phyloP scores from a whole-genome alignment of 1,284 basidiomycete species.

The Dichomitus squalens region DNA sequence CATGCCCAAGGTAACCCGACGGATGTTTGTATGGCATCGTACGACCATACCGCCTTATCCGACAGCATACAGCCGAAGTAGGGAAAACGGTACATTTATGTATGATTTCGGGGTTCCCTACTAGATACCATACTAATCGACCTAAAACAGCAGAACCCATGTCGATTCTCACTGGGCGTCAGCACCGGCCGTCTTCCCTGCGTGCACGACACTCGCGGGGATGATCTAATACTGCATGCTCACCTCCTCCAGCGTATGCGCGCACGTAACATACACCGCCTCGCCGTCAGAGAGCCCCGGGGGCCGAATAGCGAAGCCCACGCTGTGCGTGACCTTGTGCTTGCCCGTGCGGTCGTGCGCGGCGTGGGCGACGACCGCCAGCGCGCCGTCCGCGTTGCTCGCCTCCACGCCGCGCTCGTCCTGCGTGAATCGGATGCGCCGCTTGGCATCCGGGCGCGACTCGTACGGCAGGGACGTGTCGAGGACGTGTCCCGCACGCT shows the following conservation, averaged over 20 bases:
- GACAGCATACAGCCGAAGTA: no score
- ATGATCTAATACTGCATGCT: no score
- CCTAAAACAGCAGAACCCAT: no score
- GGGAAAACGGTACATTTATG: no score
- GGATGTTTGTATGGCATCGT: no score
- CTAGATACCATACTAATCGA: no score
- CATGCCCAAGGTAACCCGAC: no score
- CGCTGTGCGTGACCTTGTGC: constrained; percentile 58
- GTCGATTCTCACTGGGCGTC: no score
- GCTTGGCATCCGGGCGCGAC: constrained; percentile 40
- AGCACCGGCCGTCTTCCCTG: no score
- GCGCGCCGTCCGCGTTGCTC: constrained; percentile 40
- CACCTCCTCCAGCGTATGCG: constrained; percentile 70
- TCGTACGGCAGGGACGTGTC: constrained; percentile 52
- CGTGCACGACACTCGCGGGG: no score
- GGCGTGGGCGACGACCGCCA: constrained; percentile 63
- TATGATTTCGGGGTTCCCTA: no score
- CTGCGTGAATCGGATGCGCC: constrained; percentile 35
- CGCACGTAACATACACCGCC: constrained; percentile 59
- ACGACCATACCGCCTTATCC: no score
- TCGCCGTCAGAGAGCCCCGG: constrained; percentile 34
- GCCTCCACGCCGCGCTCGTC: constrained; percentile 7
- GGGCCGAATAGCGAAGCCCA: constrained; percentile 60
- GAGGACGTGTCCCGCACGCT: constrained; percentile 45
- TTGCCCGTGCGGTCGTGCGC: constrained; percentile 39